phyloP scores from a whole-genome alignment of 2,329 filamentous ascomycete genomes.

The Sphaerulina musiva region DNA sequence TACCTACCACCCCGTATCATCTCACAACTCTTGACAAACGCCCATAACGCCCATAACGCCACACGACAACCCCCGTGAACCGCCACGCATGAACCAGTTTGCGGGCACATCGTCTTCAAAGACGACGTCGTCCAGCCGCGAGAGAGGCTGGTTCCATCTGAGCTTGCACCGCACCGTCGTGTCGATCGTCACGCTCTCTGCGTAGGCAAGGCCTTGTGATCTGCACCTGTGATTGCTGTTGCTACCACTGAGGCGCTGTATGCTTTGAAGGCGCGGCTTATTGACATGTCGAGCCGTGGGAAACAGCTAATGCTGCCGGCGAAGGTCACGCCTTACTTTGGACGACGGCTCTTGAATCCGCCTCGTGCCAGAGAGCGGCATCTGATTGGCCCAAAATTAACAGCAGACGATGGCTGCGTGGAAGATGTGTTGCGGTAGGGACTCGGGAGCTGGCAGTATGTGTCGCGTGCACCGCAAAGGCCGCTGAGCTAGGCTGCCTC shows the following conservation, averaged over 20 bases:
- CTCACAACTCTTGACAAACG: too few relatives aligned
- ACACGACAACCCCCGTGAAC: too few relatives aligned
- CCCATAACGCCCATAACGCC: too few relatives aligned
- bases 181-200: background rate
- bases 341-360: slow-evolving; percentile 4
- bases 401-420: background rate
- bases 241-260: background rate
- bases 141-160: too few relatives aligned
- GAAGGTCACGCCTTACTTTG: slow-evolving; percentile 1
- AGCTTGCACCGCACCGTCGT: too few relatives aligned
- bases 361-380: slow-evolving; percentile 1
- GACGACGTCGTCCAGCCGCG: too few relatives aligned
- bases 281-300: slow-evolving; percentile 3
- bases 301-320: background rate
- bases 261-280: background rate
- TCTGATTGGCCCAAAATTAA: slow-evolving; percentile 2
- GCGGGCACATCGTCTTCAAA: too few relatives aligned
- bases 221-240: background rate
- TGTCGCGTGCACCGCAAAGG: slow-evolving; percentile 2
- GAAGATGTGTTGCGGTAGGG: background rate
- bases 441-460: background rate
- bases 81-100: too few relatives aligned
- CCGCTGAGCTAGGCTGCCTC: background rate
- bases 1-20: too few relatives aligned
- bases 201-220: background rate